Evolutionary conservation across 108 stramenopile genomes (phyloP), one percentile per base, ranked within the genome.

Genomic region (Parietichytrium sp.): DNA sequence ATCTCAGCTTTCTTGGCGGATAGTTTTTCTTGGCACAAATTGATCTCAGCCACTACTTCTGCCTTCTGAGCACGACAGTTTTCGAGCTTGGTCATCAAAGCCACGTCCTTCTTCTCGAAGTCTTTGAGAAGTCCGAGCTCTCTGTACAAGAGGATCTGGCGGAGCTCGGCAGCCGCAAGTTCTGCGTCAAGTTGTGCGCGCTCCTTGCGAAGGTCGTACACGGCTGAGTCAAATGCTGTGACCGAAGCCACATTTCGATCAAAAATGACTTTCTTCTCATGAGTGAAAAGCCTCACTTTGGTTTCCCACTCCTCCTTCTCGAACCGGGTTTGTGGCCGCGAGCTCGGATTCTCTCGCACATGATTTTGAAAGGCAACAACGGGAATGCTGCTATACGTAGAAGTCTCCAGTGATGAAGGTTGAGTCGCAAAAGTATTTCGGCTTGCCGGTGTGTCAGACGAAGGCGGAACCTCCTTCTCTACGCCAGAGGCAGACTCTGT

Each of bases 81-180:
- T 12, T 84, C 77, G n/a, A 85, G 89, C 82, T 89, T 89, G 3
- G n/a, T 52, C 26, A 49, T 36, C 31, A 91, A 52, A 13, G 89
- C 85, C 29, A 38, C 47, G 80, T 91, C 91, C 55, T 84, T 85
- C 26, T 77, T 51, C 79, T 88, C 91, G 48, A 89, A 88, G 30
- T 84, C 85, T 38, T 80, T 61, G 4, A 91, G 86, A 3, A 91
- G 54, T 25, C 79, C 79, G 45, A 87, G 84, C 78, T 91, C 91
- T 72, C 86, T 79, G 13, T 38, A 31, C 12, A 91, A 72, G 6
- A 89, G 82, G 30, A 90, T 33, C 36, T 88, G 51, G 47, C 87
- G 84, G 10, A 89, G 54, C 77, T 90, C 90, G 2, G 85, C 85
- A 16, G 87, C 80, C 82, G 87, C 87, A 23, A 91, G 84, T 47